Evolutionary conservation across 2,329 filamentous ascomycete genomes (phyloP).

Genomic region (Akanthomyces dipterigenus): DNA sequence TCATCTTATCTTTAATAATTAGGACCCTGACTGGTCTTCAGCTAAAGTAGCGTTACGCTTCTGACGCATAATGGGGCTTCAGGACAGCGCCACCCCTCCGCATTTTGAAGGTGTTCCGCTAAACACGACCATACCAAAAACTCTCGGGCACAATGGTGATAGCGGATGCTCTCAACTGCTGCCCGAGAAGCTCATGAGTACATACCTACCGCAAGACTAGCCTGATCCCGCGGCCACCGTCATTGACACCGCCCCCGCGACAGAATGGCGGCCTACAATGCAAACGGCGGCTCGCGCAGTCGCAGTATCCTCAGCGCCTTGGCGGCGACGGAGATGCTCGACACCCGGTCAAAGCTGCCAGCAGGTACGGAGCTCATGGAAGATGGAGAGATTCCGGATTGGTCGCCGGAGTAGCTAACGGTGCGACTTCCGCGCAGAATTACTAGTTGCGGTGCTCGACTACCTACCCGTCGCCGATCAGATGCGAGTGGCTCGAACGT

Average conservation of each 20-base stretch:
- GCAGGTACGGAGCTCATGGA: constrained; percentile 52
- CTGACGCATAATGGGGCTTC: constrained; percentile 6
- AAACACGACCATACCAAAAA: not conserved
- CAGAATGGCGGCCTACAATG: constrained; percentile 38
- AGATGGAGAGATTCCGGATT: constrained; percentile 9
- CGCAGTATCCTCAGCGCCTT: constrained; percentile 66
- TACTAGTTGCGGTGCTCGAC: constrained; percentile 81
- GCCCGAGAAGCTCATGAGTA: not conserved
- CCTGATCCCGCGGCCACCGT: not conserved
- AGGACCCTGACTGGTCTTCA: not conserved
- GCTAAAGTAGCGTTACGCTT: not conserved
- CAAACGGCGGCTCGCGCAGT: constrained; percentile 32
- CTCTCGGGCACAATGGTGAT: constrained; percentile 4
- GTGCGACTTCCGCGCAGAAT: constrained; percentile 49
- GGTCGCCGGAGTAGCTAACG: not conserved
- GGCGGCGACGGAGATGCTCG: constrained; percentile 72
- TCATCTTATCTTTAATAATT: not conserved
- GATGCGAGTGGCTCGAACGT: constrained; percentile 76
- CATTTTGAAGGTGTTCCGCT: not conserved
- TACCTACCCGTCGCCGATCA: constrained; percentile 82
- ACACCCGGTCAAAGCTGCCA: constrained; percentile 70
- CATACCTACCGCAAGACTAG: not conserved
- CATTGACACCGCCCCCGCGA: constrained; percentile 2
- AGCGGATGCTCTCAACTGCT: not conserved
- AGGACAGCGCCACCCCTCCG: not conserved